Evolutionary conservation across 306 rosid genomes (phyloP).

Genomic region (Phaseolus lunatus): DNA sequence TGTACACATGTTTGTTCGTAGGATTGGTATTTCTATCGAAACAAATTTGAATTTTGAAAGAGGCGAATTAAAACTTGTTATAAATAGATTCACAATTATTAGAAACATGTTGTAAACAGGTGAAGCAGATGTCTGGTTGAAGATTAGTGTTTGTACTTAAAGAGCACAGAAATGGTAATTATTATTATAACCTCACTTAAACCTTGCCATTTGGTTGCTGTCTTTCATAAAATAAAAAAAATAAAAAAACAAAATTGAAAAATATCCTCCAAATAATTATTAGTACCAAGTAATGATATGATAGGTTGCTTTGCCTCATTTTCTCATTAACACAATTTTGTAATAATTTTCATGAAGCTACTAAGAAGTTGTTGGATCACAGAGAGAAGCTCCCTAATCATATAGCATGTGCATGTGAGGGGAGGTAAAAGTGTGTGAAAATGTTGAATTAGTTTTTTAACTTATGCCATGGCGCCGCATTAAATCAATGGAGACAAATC

Average conservation of each 20-base stretch:
- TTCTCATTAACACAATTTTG: not conserved
- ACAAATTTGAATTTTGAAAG: no score
- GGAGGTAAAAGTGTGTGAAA: not conserved
- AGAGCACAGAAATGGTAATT: not conserved
- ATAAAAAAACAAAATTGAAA: not conserved
- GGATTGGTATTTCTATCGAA: no score
- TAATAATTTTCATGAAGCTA: not conserved
- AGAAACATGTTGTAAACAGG: not conserved
- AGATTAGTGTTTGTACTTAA: not conserved
- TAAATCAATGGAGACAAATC: not conserved
- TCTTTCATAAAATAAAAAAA: no score
- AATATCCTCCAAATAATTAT: not conserved
- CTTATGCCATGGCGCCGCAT: constrained; percentile 15
- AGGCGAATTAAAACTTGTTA: no score
- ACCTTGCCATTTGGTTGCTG: not conserved
- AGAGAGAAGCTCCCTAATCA: not conserved
- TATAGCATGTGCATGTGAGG: not conserved
- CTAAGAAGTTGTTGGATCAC: constrained; percentile 18
- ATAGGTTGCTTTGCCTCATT: not conserved
- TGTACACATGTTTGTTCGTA: no score
- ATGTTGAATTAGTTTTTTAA: not conserved
- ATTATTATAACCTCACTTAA: not conserved
- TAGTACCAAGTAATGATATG: not conserved
- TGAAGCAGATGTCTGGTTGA: not conserved
- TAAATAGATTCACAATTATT: not conserved